phyloP scores from a whole-genome alignment of 2,329 filamentous ascomycete genomes.

The Fusarium decemcellulare region DNA sequence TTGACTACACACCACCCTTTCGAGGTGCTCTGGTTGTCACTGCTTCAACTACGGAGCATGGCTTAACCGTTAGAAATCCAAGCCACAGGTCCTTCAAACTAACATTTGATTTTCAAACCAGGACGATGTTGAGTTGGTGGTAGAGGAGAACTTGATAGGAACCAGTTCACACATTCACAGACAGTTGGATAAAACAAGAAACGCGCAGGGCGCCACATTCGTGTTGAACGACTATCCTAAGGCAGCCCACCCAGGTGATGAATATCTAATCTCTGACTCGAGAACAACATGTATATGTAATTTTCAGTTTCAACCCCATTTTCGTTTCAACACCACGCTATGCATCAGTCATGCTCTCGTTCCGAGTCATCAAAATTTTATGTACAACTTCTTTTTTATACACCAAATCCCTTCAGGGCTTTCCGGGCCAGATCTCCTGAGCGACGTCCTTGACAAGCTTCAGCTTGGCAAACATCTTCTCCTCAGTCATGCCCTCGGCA shows the following conservation, averaged over 20 bases:
- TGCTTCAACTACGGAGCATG: too few species aligned
- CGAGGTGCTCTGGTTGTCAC: too few species aligned
- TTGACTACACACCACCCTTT: too few species aligned
- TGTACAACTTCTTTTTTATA: slow-evolving; percentile 6
- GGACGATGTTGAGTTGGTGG: too few species aligned
- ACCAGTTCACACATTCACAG: too few species aligned
- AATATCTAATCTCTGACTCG: neutral
- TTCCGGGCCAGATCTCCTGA: slow-evolving; percentile 71
- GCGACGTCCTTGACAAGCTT: slow-evolving; percentile 77
- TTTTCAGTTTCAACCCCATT: slow-evolving; percentile 12
- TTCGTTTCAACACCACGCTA: slow-evolving; percentile 30
- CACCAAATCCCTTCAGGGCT: slow-evolving; percentile 6
- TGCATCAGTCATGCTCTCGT: slow-evolving; percentile 15
- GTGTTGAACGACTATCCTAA: too few species aligned
- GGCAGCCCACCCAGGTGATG: neutral
- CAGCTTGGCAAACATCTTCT: slow-evolving; percentile 80
- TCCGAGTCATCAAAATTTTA: neutral
- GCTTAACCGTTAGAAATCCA: too few species aligned
- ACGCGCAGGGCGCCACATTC: neutral
- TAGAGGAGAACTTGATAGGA: too few species aligned
- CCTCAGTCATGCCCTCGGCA: slow-evolving; percentile 72
- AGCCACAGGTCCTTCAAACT: too few species aligned
- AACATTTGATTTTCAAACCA: too few species aligned
- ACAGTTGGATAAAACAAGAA: too few species aligned
- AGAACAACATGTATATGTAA: neutral